Base-by-base conservation (phyloP, 139 green algal species). In the Chlorella sp. region DNA sequence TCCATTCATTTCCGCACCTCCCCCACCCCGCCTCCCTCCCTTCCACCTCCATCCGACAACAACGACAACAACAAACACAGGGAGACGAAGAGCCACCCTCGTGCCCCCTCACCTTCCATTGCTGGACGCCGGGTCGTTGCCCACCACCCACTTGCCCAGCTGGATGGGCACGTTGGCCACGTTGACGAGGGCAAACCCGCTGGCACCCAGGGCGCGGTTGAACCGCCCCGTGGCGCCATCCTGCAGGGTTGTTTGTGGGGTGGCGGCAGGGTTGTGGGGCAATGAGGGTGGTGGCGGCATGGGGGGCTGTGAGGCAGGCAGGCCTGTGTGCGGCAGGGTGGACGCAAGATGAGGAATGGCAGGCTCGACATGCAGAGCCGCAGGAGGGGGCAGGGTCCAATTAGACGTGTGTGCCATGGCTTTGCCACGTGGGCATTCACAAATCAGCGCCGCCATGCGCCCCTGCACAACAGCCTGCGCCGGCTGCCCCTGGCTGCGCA, bases 151-250 rank as follows among this genome's bases (percentile, higher is more conserved):
- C 61, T 76, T 89, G 39, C 93, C 89, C 48, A 98, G 94, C 77
- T 89, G 48, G 40, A 98, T 95, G 48, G 94, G 93, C 78, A 97
- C 96, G 88, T 98, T 97, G 93, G 92, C 96, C 11, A 98, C 96
- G 78, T 98, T 98, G 90, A 98, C 95, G 1, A 98, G 96, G 92
- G 97, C 94, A 88, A 98, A 97, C 34, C 96, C 96, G 1, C 86
- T 93, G 28, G 91, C 93, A 60, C 94, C 95, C 3, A 96, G 95
- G 16, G 96, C 66, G 11, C 95, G 90, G 36, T 85, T 91, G 89
- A 95, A 94, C 53, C 90, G 66, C 79, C 84, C 92, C 30, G 78
- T 79, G 42, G 64, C 53, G 60, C 71, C 36, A 36, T 36, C 36
- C 57, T 87, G 36, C 82, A 18, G 36, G 48, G 48, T 57, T 57